phyloP scores from a whole-genome alignment of 192 early-diverging fungal species.

The Helicostylum pulchrum region DNA sequence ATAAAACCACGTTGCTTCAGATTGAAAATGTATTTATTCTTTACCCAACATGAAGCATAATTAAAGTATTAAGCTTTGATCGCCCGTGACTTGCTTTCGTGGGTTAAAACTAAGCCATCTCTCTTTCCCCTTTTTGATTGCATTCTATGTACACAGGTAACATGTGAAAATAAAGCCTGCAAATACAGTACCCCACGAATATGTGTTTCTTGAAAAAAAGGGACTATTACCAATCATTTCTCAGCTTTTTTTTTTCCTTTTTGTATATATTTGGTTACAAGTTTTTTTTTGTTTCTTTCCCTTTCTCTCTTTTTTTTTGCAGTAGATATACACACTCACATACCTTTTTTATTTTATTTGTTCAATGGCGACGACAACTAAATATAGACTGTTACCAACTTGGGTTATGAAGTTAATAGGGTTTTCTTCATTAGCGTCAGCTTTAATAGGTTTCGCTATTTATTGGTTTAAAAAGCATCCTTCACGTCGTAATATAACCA shows the following conservation, averaged over 20 bases:
- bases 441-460: slow-evolving; percentile 17
- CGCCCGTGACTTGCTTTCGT: too few species aligned
- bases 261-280: too few species aligned
- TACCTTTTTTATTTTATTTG: slow-evolving; percentile 5
- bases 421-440: slow-evolving; percentile 26
- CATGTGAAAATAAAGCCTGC: slow-evolving; percentile 8
- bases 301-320: slow-evolving; percentile 13
- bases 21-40: too few species aligned
- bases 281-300: slow-evolving; percentile 14
- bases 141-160: too few species aligned
- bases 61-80: too few species aligned
- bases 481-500: slow-evolving; percentile 5
- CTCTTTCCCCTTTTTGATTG: neutral
- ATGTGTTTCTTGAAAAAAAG: neutral
- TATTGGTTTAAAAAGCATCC: slow-evolving; percentile 20
- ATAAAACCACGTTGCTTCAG: too few species aligned
- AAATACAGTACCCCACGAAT: neutral
- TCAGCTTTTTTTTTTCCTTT: slow-evolving; percentile 14
- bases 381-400: slow-evolving; percentile 10
- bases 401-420: slow-evolving; percentile 34
- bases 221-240: neutral
- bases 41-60: too few species aligned
- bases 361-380: neutral
- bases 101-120: slow-evolving; percentile 6
- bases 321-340: neutral